A percentile compares a stretch with the other conserved stretches of the same genome.
Conservation (phyloP, 2,329 filamentous ascomycete species). For the Clonostachys chloroleuca region DNA sequence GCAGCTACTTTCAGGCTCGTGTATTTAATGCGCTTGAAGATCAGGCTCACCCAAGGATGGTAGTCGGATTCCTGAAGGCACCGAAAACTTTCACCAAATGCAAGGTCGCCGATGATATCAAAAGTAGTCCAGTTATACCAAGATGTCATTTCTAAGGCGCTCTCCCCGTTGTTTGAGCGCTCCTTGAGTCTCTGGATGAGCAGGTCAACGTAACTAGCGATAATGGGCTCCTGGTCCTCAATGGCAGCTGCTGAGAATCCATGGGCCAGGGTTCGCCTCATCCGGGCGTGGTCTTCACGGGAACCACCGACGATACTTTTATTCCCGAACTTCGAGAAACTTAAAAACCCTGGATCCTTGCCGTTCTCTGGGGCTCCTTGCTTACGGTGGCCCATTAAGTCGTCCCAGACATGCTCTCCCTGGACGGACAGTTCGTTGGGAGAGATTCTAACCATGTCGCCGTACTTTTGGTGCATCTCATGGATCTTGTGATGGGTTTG, state of each 20-base stretch:
- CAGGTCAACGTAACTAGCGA: conserved; percentile 13
- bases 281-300: conserved; percentile 9
- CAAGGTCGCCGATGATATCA: conserved; percentile 13
- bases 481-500: conserved; percentile 5
- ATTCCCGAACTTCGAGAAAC: too few relatives aligned
- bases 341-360: neutral
- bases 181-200: conserved; percentile 11
- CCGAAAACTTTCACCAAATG: conserved; percentile 8
- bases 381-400: conserved; percentile 24
- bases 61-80: conserved; percentile 5
- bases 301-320: conserved; percentile 9
- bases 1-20: neutral
- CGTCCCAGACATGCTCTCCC: conserved; percentile 24
- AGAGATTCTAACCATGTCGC: conserved; percentile 29
- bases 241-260: conserved; percentile 21
- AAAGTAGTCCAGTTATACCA: conserved; percentile 14
- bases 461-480: conserved; percentile 14
- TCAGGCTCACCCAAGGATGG: conserved; percentile 7
- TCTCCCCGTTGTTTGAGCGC: conserved; percentile 3
- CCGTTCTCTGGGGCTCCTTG: neutral
- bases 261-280: conserved; percentile 14
- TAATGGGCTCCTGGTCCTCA: conserved; percentile 19
- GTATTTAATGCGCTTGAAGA: conserved; percentile 16
- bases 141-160: conserved; percentile 10
- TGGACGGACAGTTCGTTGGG: conserved; percentile 33